Base-by-base conservation (phyloP, 495 filamentous ascomycete species). In the Xylaria palmicola region DNA sequence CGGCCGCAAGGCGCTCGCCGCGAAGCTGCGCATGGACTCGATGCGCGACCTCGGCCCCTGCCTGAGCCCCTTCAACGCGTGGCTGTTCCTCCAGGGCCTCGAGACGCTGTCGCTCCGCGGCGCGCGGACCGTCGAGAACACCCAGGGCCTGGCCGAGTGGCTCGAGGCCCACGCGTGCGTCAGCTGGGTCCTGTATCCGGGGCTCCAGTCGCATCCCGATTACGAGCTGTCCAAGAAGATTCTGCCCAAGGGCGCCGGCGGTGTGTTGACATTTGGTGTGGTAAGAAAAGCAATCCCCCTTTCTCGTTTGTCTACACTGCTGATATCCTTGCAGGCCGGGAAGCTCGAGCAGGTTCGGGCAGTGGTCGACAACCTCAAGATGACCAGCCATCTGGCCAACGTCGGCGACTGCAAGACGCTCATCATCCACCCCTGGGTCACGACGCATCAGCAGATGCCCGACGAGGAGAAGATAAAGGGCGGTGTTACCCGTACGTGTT, bases 341-440 rank as follows among this genome's bases (percentile, higher is more conserved):
- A 68, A 72, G 60, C 72, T 76, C 56, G 72, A 76, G 37, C 69
- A 76, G 62, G 75, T 75, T 27, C 69, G 70, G 27, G 73, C 71
- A 13, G 75, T 78, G 17, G 75, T 76, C 7, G 73, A 78, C 59
- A 76, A 75, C 51, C 64, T 78, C 22, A 78, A 76, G 66, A 72
- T 78, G 55, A 68, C 67, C 27, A 72, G 67, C 30, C 72, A 76
- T 56, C 62, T 76, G 15, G 74, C 75, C 44, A 78, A 78, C 40
- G 74, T 78, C 8, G 75, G 74, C 51, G 75, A 78, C 53, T 74
- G 74, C 48, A 78, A 78, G 63, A 78, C 75, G 3, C 65, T 76
- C 40, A 74, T 76, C 58, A 76, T 76, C 27, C 74, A 76, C 58
- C 75, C 73, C 3, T 78, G 75, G 75, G 66, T 71, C 9, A 78